phyloP scores from a whole-genome alignment of 2,329 filamentous ascomycete species.

The Nannizzia gypsea region DNA sequence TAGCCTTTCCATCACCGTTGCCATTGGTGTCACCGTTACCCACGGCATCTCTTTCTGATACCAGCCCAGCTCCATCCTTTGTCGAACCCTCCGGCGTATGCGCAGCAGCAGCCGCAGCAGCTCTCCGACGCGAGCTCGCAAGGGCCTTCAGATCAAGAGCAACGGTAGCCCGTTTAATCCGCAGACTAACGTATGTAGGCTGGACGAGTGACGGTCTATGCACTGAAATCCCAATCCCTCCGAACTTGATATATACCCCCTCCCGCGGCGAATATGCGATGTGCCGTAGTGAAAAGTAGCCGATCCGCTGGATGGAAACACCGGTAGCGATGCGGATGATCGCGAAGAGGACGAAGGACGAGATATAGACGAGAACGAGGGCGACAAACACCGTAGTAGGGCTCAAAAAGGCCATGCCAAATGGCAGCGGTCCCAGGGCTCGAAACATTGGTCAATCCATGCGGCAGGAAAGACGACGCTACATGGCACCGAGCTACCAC shows the following conservation, averaged over 20 bases:
- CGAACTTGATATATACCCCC: conserved; percentile 79
- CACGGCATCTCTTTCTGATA: background rate
- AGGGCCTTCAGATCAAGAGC: conserved; percentile 61
- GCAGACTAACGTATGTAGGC: conserved; percentile 89
- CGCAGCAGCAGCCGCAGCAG: background rate
- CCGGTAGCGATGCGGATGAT: conserved; percentile 85
- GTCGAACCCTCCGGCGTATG: conserved; percentile 11
- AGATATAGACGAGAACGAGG: conserved; percentile 74
- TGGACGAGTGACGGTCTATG: conserved; percentile 94
- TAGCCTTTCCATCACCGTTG: background rate
- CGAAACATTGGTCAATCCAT: conserved; percentile 5
- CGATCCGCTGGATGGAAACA: conserved; percentile 88
- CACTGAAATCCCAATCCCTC: conserved; percentile 73
- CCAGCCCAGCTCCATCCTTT: background rate
- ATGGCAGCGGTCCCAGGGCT: conserved; percentile 5
- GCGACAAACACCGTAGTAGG: conserved; percentile 80
- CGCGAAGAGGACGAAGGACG: conserved; percentile 86
- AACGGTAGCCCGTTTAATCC: conserved; percentile 72
- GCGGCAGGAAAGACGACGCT: conserved; percentile 3
- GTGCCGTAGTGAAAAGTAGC: conserved; percentile 80
- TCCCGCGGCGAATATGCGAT: conserved; percentile 82
- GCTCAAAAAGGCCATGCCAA: conserved; percentile 36
- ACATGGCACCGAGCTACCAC: conserved; percentile 1
- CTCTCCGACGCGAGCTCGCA: conserved; percentile 9
- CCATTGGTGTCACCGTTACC: background rate